Percentiles rank a stretch among this genome's conserved stretches.
phyloP scores from a whole-genome alignment of 106 monocot species.

The Xerophyta viscosa region DNA sequence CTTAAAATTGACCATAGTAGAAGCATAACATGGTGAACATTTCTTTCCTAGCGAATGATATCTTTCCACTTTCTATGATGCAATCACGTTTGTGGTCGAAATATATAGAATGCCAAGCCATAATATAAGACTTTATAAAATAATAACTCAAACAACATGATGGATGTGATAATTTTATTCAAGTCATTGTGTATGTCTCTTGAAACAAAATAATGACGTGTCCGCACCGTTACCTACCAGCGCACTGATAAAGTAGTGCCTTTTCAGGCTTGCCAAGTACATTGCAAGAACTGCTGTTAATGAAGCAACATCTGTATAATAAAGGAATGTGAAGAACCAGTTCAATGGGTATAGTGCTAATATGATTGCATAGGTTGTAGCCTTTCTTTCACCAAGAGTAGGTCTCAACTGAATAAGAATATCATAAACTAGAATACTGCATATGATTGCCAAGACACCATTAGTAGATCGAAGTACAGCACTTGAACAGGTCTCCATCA shows the following conservation, averaged over 20 bases:
- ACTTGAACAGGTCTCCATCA: conserved; percentile 57
- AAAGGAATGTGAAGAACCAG: conserved; percentile 97
- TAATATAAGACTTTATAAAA: no score
- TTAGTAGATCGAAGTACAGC: conserved; percentile 70
- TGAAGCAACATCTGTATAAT: conserved; percentile 95
- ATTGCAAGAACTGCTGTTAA: conserved; percentile 74
- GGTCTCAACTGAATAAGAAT: conserved; percentile 58
- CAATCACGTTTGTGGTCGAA: no score
- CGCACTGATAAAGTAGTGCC: conserved; percentile 53
- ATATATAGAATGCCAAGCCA: no score
- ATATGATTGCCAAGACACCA: conserved; percentile 56
- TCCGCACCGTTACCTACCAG: conserved; percentile 25
- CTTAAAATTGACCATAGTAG: no score
- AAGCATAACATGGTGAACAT: no score
- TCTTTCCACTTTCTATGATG: no score
- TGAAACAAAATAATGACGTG: no score
- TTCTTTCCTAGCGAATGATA: no score
- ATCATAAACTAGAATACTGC: conserved; percentile 75
- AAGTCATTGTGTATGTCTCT: no score
- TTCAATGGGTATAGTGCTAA: conserved; percentile 73
- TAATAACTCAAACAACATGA: no score
- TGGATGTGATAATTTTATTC: no score
- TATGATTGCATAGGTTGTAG: conserved; percentile 41
- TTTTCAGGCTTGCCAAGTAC: conserved; percentile 70
- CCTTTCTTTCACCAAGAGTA: conserved; percentile 33